Percentiles rank a stretch among this genome's conserved stretches.
phyloP scores from a whole-genome alignment of 192 early-diverging fungal genomes.

The Umbelopsis sp. region DNA sequence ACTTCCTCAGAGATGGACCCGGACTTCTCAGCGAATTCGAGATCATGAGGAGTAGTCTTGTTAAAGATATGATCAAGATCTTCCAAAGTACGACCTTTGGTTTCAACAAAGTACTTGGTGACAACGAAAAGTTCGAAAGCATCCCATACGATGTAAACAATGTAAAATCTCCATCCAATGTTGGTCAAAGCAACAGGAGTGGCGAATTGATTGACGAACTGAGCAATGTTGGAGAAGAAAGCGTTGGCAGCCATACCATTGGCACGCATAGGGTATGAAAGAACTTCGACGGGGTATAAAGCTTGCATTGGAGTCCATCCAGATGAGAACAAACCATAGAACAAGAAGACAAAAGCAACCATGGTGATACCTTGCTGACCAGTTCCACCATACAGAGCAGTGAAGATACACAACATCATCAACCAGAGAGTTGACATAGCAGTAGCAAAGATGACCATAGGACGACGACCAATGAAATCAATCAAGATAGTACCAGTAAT shows the following conservation, averaged over 20 bases:
- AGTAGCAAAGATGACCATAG: constrained; percentile 38
- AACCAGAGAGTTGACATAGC: constrained; percentile 5
- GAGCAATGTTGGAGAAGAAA: constrained; percentile 42
- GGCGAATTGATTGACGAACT: constrained; percentile 27
- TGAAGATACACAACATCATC: constrained; percentile 9
- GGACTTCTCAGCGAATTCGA: neutral
- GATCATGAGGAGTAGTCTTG: constrained; percentile 7
- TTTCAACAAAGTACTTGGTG: constrained; percentile 53
- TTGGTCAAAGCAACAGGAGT: constrained; percentile 24
- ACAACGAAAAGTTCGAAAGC: constrained; percentile 20
- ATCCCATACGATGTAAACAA: constrained; percentile 24
- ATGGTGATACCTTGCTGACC: constrained; percentile 33
- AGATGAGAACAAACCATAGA: constrained; percentile 47
- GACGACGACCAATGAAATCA: constrained; percentile 41
- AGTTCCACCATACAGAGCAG: constrained; percentile 2
- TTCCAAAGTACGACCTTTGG: constrained; percentile 77
- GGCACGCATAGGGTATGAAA: constrained; percentile 40
- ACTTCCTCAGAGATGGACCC: neutral
- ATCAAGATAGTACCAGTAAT: constrained; percentile 36
- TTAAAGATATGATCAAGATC: constrained; percentile 79
- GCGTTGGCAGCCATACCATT: constrained; percentile 49
- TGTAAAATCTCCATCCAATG: constrained; percentile 26
- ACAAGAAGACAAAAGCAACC: constrained; percentile 38
- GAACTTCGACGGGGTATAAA: constrained; percentile 52
- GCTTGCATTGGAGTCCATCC: constrained; percentile 50